Percentiles rank a stretch among this genome's conserved stretches.
Conservation (phyloP, 2,329 filamentous ascomycete genomes). For the Hypomyces rosellus region DNA sequence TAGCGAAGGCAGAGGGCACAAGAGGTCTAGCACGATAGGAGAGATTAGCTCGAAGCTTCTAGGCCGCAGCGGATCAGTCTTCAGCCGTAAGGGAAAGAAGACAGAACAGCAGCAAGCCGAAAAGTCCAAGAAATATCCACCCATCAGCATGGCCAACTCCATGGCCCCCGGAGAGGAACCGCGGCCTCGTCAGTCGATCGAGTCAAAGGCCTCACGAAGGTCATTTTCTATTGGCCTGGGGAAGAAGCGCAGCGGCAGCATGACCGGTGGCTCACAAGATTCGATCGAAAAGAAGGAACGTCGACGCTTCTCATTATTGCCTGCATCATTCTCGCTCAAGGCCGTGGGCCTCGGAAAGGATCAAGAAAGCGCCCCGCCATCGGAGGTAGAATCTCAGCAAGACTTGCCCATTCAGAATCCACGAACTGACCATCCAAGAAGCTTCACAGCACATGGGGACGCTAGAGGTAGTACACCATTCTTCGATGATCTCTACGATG, state of each 20-base stretch:
- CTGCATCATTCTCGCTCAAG: conserved; percentile 57
- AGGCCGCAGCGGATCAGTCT: conserved; percentile 75
- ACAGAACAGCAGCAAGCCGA: conserved; percentile 47
- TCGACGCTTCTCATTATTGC: conserved; percentile 66
- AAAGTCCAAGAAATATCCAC: conserved; percentile 71
- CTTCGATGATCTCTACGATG: conserved; percentile 34
- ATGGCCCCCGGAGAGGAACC: conserved; percentile 40
- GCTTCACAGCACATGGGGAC: conserved; percentile 30
- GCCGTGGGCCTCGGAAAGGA: conserved; percentile 56
- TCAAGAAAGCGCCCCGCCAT: conserved; percentile 38
- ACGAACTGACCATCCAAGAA: conserved; percentile 22
- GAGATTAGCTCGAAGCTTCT: conserved; percentile 80
- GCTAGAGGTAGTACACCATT: conserved; percentile 31
- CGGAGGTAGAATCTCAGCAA: conserved; percentile 45
- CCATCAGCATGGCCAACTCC: conserved; percentile 79
- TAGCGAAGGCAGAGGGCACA: conserved; percentile 50
- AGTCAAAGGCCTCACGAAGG: conserved; percentile 59
- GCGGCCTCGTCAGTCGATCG: conserved; percentile 55
- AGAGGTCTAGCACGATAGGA: conserved; percentile 68
- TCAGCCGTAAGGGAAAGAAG: conserved; percentile 56
- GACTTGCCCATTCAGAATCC: conserved; percentile 47
- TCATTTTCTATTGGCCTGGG: conserved; percentile 64
- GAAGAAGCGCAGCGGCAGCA: conserved; percentile 65
- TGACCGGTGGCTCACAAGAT: conserved; percentile 45
- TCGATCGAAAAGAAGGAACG: conserved; percentile 52